phyloP scores from a whole-genome alignment of 441 rosid genomes.

The Sinapis alba region DNA sequence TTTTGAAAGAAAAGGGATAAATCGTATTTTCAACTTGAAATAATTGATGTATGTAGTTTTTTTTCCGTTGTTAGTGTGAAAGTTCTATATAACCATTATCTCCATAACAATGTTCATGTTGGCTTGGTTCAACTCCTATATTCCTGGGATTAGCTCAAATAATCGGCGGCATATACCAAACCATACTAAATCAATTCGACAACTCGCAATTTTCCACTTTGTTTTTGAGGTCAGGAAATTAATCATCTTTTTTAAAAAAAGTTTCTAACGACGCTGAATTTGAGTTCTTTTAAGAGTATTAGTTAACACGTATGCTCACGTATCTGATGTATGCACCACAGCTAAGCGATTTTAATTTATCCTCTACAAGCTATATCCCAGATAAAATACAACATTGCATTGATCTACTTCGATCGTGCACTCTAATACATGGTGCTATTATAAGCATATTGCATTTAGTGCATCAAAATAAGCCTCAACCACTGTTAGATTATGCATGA shows the following conservation, averaged over 20 bases:
- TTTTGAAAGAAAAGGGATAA: no score
- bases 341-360: neutral
- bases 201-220: neutral
- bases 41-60: no score
- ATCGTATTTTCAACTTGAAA: no score
- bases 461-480: neutral
- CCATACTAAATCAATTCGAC: neutral
- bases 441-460: neutral
- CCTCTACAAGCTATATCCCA: neutral
- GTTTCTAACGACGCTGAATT: neutral
- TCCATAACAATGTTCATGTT: no score
- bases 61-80: neutral
- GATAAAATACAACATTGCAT: neutral
- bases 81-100: neutral
- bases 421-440: neutral
- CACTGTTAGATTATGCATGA: neutral
- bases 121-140: neutral
- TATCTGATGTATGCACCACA: neutral
- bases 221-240: neutral
- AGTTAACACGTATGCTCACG: neutral
- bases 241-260: neutral
- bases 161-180: neutral
- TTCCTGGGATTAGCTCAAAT: neutral
- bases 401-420: neutral
- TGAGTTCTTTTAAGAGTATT: neutral